Evolutionary conservation across 352 stramenopile species (phyloP), one percentile per base, ranked within the genome.

Genomic region (Pythium aquatile): DNA sequence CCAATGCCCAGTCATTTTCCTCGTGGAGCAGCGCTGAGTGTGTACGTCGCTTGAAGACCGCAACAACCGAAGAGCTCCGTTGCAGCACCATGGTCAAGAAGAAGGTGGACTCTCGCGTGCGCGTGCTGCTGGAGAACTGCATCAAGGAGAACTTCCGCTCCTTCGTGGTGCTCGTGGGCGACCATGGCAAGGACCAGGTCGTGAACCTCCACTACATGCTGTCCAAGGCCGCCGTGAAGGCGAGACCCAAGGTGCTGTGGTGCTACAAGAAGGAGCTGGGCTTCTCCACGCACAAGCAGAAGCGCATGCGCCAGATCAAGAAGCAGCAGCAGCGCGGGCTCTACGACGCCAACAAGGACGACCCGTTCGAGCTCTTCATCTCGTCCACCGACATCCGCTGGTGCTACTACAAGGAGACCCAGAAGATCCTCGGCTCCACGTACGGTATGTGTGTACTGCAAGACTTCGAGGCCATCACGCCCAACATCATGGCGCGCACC

Each of bases 181-280:
- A 99, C 79, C 94, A 99, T 88, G 97, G 97, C 61, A 99, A 99
- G 72, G 97, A 99, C 83, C 97, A 99, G 81, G 90, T 99, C 51
- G 96, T 97, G 66, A 99, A 99, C 75, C 79, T 99, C 61, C 96
- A 99, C 79, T 98, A 99, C 72, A 99, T 99, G 65, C 78, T 99
- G 39, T 94, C 88, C 54, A 98, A 98, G 76, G 91, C 94, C 11
- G 88, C 91, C 17, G 90, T 99, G 30, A 97, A 98, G 67, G 90
- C 95, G 32, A 91, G 97, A 17, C 96, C 96, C 13, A 97, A 94
- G 58, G 97, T 99, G 48, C 78, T 99, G 8, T 99, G 98, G 98
- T 99, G 97, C 78, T 99, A 99, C 88, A 99, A 99, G 74, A 99
- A 99, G 70, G 97, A 99, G 78, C 83, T 99, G 52, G 98, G 97